Base-by-base conservation (phyloP, 768 basidiomycete species). In the Trichaptum fuscoviolaceum region DNA sequence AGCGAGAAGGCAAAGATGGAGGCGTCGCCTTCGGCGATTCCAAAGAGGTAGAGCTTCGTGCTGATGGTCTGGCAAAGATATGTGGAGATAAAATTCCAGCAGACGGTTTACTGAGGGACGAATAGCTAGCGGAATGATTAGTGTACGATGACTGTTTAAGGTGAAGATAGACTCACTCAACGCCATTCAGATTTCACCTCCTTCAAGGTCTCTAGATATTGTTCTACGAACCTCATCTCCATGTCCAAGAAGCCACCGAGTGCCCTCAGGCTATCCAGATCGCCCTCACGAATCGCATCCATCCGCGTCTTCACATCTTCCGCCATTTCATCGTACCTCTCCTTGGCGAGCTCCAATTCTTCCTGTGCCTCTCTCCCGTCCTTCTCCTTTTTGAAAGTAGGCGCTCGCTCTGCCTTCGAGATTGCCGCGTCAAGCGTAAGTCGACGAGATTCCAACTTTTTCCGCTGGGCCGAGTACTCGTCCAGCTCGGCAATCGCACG, bases 271-370 rank as follows among this genome's bases (percentile, higher is more conserved):
- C 94, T 91, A 30, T 81, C 77, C 27, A 85, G 79, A 72, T 96
- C 94, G 63, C 88, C 87, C 68, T 93, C 89, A 72, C 93, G 91
- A 62, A 97, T 90, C 0, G 82, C 83, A 63, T 85, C 84, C 83
- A 96, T 93, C 42, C 91, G 86, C 2, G 83, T 83, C n/a, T 87
- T 89, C 0, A 96, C 85, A 68, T 96, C 93, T 73, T 95, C 91
- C 9, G 87, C 84, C 0, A 90, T 89, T 76, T 97, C 94, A 66
- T 96, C 93, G 70, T 92, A 95, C 72, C 93, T 87, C 59, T 87
- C 77, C 68, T 85, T 85, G 15, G 90, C 87, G 35, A 81, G 82
- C 58, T 89, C 85, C 68, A 92, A 77, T 71, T 96, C 95, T 27
- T 93, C 91, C 69, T 96, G 92, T 0, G 92, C 89, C 62, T 92